Base-by-base conservation (phyloP, 176 grass and related monocot species). In the Pontederia crassipes region DNA sequence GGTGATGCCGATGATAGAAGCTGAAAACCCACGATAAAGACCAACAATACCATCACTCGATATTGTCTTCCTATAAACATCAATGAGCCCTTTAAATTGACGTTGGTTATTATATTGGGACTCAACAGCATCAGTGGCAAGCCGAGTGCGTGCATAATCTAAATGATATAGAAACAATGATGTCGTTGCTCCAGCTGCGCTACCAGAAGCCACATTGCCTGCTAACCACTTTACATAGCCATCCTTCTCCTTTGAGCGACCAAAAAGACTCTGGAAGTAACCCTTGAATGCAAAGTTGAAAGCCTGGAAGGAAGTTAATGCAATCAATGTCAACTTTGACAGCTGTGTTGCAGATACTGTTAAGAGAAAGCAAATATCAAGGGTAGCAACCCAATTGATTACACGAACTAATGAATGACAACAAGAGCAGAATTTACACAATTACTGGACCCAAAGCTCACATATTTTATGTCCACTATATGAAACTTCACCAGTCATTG, bases 281-380 rank as follows among this genome's bases (percentile, higher is more conserved):
- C 93, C 93, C 79, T 71, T 98, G 78, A 92, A 88, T 74, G 93
- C 93, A 73, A 92, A 98, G 71, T 98, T 92, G 63, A 78, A 98
- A 65, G 87, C 93, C 84, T 98, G 71, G 61, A 9, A 26, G 12
- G 57, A 58, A 72, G 46, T 9, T 3, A 32, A 35, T 15, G 1
- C 58, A 35, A 35, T 16, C 13, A 61, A 61, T 14, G 40, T 46
- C 27, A 35, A 2, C 10, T 15, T 12, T 8, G 32, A 35, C 40
- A 17, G 8, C 15, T 56, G 12, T 56, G 10, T 18, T 17, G 15
- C 54, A 56, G 9, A 56, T 56, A 56, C 18, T 15, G 15, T 17
- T 56, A 8, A 4, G 15, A 56, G 54, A 16, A 56, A 56, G 12
- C 8, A 18, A 56, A 18, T 56, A 56, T 8, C 12, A 17, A 18